A percentile compares a stretch with the other conserved stretches of the same genome.
These are phyloP conservation scores for Diplodia mutila DNA, from an alignment of 2,329 filamentous ascomycete genomes.

Conservation along the genomic window DNA sequence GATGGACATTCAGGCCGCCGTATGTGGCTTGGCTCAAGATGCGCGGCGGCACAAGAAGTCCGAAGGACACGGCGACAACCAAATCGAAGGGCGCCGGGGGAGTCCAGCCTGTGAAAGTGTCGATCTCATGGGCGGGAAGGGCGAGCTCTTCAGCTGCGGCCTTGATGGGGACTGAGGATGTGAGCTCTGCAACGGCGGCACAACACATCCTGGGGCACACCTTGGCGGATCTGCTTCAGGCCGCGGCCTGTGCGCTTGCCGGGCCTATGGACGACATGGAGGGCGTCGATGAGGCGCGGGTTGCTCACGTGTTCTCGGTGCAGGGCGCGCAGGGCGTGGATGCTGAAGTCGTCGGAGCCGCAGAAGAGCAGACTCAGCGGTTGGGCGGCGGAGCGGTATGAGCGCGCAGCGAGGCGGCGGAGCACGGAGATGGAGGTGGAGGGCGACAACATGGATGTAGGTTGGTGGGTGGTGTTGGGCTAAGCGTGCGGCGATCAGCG, in stretches of 20 bases:
- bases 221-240: constrained; percentile 67
- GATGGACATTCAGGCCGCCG: constrained; percentile 91
- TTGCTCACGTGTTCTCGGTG: constrained; percentile 57
- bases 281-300: constrained; percentile 57
- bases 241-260: constrained; percentile 79
- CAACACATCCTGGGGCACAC: constrained; percentile 48
- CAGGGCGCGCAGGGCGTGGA: constrained; percentile 72
- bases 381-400: constrained; percentile 31
- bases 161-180: constrained; percentile 68
- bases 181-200: constrained; percentile 20
- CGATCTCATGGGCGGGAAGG: constrained; percentile 72
- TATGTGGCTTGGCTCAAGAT: constrained; percentile 73
- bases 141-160: constrained; percentile 64
- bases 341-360: constrained; percentile 90
- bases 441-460: neutral
- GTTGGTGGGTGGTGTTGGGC: constrained; percentile 9
- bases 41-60: constrained; percentile 79
- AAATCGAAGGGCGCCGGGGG: constrained; percentile 63
- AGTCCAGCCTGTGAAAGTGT: constrained; percentile 82
- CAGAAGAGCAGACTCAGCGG: constrained; percentile 89
- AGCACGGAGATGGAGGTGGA: neutral
- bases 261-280: constrained; percentile 84
- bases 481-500: constrained; percentile 8
- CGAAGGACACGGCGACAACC: constrained; percentile 91
- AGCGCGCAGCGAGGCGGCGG: neutral